A percentile compares a stretch with the other conserved stretches of the same genome.
These are phyloP conservation scores for Puccinia hordei DNA, from an alignment of 1,284 basidiomycete species.

Conservation along the genomic window DNA sequence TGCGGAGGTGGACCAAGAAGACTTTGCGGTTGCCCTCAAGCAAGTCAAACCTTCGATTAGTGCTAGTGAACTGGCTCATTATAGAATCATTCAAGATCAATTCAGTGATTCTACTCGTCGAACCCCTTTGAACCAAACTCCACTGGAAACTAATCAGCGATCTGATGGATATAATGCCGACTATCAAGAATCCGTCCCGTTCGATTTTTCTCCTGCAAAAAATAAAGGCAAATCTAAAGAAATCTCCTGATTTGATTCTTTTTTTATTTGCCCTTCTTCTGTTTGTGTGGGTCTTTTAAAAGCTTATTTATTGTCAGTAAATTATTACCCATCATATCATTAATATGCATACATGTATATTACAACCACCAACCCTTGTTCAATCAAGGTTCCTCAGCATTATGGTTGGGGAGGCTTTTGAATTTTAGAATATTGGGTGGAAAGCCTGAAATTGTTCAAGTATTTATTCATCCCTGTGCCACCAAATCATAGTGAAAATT, in stretches of 20 bases:
- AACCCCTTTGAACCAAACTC: background rate
- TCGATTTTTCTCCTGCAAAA: background rate
- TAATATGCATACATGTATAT: background rate
- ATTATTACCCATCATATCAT: background rate
- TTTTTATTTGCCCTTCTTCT: background rate
- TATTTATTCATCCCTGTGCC: too few relatives aligned
- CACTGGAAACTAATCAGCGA: background rate
- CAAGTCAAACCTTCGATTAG: constrained; percentile 86
- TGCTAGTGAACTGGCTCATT: constrained; percentile 84
- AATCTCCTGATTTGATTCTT: background rate
- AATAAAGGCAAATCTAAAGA: constrained; percentile 29
- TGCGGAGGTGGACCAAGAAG: constrained; percentile 73
- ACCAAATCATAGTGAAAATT: too few relatives aligned
- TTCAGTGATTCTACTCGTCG: background rate
- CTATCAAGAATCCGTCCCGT: background rate
- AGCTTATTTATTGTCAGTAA: background rate
- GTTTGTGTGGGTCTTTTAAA: background rate
- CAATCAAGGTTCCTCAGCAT: too few relatives aligned
- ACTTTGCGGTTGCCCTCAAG: constrained; percentile 75
- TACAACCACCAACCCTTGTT: too few relatives aligned
- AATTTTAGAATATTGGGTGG: too few relatives aligned
- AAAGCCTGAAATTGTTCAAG: too few relatives aligned
- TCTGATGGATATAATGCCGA: background rate
- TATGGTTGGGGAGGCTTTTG: too few relatives aligned
- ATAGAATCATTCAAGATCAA: constrained; percentile 59